Evolutionary conservation across 2,329 filamentous ascomycete genomes (phyloP), one percentile per base, ranked within the genome.

Genomic region (Arthrinium phaeospermum): DNA sequence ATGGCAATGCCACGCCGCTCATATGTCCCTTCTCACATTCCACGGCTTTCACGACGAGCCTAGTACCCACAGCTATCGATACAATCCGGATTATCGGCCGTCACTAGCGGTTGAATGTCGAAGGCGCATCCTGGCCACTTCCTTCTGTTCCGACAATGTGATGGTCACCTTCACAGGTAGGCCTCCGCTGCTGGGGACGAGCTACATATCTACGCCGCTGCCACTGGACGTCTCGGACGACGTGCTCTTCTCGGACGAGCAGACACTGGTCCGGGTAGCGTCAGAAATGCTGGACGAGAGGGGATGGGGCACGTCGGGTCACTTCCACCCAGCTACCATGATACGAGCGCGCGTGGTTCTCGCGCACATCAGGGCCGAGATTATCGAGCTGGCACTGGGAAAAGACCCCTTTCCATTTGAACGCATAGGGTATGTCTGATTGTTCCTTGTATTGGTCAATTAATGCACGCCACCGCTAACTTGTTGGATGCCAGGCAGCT

Each of bases 331-430:
- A 3, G 75, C 81, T 12, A 84, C 83, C 0, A 72, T 80, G 68
- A 73, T 79, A 51, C 77, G 79, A 24, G 76, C 76, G 6, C 76
- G 79, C 6, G 70, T 74, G 19, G 73, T 85, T 14, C 82, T 91
- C 47, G 85, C 86, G 2, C 77, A 83, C 0, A 83, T 91, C 10
- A 83, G 87, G 2, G 89, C 91, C 73, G 89, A 91, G 68, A 85
- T 91, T 5, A 82, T 91, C 5, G 87, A 91, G 74, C 82, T 91
- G 30, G 88, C 88, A 0, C 79, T 91, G 0, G 86, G 85, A 4
- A 75, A 80, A 3, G 77, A 78, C 71, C 77, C 57, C 13, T n/a
- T 49, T 7, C 30, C 44, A 19, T 30, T 68, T 41, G 67, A 68
- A n/a, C 67, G 46, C 24, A 47, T 68, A 30, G 24, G 24, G 67